These are phyloP conservation scores for Scutellaria baicalensis DNA, from an alignment of 257 asterid species.

Conservation along the genomic window DNA sequence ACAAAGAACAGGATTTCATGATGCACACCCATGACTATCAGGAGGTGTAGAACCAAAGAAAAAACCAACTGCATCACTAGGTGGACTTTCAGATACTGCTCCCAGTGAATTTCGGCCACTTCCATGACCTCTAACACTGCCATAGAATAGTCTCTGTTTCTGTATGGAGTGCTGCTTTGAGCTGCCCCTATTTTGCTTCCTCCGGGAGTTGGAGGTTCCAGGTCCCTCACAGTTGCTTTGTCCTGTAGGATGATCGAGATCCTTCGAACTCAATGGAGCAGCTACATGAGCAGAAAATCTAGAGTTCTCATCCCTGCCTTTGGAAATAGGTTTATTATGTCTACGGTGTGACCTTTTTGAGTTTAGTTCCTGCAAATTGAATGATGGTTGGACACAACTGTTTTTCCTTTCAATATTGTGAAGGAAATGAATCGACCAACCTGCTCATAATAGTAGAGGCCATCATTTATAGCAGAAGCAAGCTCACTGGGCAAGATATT, in stretches of 20 bases:
- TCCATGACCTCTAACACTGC: constrained; percentile 44
- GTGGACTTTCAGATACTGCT: constrained; percentile 64
- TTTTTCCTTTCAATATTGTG: not conserved
- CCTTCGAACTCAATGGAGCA: constrained; percentile 34
- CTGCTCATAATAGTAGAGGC: constrained; percentile 92
- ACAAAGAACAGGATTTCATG: not conserved
- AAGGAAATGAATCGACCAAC: constrained; percentile 28
- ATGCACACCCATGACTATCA: constrained; percentile 66
- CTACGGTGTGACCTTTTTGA: constrained; percentile 40
- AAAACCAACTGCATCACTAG: constrained; percentile 77
- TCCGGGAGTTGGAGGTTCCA: constrained; percentile 44
- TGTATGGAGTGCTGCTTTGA: constrained; percentile 49
- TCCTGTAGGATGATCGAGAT: constrained; percentile 39
- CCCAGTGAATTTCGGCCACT: constrained; percentile 40
- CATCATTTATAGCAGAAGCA: constrained; percentile 85
- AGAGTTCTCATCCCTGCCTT: constrained; percentile 41
- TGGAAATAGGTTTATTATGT: constrained; percentile 29
- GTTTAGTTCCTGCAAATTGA: constrained; percentile 59
- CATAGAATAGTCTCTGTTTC: constrained; percentile 63
- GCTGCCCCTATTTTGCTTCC: constrained; percentile 55
- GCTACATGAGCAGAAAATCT: constrained; percentile 33
- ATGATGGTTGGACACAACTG: constrained; percentile 1
- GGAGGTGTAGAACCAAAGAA: constrained; percentile 93
- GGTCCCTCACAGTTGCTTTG: constrained; percentile 38
- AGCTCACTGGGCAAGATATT: constrained; percentile 60